phyloP scores from a whole-genome alignment of 306 rosid genomes.

The Potentilla sterilis region DNA sequence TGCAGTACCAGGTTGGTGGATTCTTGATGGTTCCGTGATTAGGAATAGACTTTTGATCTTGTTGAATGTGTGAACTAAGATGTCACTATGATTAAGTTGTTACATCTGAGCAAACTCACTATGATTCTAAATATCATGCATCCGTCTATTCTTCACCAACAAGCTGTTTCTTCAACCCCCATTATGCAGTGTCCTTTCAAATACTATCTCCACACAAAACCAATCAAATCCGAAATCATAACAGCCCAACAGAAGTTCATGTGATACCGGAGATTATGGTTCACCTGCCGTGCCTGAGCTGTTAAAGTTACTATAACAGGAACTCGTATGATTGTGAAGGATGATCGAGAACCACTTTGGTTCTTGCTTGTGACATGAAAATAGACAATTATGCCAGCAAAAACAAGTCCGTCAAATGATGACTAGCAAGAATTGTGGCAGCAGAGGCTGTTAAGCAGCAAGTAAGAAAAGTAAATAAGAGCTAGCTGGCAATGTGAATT shows the following conservation, averaged over 20 bases:
- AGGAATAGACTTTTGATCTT: constrained; percentile 12
- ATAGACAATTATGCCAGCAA: background rate
- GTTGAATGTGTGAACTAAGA: background rate
- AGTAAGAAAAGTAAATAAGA: background rate
- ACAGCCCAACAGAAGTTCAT: background rate
- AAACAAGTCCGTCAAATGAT: background rate
- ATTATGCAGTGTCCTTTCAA: background rate
- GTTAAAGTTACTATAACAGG: background rate
- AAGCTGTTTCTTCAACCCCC: background rate
- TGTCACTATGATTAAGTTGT: background rate
- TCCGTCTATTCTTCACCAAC: background rate
- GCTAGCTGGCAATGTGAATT: constrained; percentile 23
- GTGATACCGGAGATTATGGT: background rate
- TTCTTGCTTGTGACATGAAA: background rate
- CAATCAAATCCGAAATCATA: background rate
- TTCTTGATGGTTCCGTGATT: background rate
- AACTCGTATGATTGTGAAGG: background rate
- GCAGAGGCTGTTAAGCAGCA: background rate
- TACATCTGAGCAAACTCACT: constrained; percentile 4
- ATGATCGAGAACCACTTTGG: background rate
- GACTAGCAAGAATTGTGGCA: background rate
- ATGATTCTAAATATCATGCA: background rate
- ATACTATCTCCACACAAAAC: background rate
- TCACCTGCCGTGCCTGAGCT: background rate
- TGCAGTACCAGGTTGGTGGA: background rate